Percentiles rank a stretch among this genome's conserved stretches.
Evolutionary conservation across 2,329 filamentous ascomycete species (phyloP).

Genomic region (Chaetothyriales sp.): DNA sequence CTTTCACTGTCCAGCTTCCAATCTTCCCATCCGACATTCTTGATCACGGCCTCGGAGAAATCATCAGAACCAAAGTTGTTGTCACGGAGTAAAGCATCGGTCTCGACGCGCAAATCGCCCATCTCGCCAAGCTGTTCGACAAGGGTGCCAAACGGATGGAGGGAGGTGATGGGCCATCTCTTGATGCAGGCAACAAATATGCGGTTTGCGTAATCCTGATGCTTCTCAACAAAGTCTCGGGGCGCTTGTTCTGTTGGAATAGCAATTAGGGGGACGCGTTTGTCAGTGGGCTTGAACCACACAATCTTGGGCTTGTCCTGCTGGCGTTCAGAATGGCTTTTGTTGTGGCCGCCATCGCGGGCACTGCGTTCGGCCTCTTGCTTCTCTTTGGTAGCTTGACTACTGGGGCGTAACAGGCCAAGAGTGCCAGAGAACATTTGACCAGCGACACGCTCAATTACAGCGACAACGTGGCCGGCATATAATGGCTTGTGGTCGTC

Average conservation of each 20-base stretch:
- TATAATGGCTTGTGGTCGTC: conserved; percentile 97
- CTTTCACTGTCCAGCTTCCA: conserved; percentile 79
- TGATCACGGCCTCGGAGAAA: conserved; percentile 89
- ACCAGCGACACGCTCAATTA: conserved; percentile 89
- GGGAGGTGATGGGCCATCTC: conserved; percentile 97
- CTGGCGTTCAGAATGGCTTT: conserved; percentile 62
- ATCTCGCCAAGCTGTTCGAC: conserved; percentile 95
- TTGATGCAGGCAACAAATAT: conserved; percentile 99
- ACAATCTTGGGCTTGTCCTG: conserved; percentile 99
- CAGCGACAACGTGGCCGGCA: conserved; percentile 89
- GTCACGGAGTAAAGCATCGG: conserved; percentile 86
- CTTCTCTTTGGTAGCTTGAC: conserved; percentile 98
- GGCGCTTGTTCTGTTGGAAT: conserved; percentile 97
- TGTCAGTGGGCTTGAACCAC: conserved; percentile 99
- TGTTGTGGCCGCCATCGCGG: conserved; percentile 67
- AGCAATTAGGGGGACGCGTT: conserved; percentile 92
- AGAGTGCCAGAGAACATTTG: conserved; percentile 99
- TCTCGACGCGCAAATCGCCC: conserved; percentile 95
- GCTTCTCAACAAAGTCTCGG: conserved; percentile 94
- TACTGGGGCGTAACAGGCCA: conserved; percentile 83
- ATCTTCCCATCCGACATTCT: conserved; percentile 80
- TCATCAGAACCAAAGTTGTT: conserved; percentile 98
- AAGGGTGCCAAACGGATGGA: conserved; percentile 93
- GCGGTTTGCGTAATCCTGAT: conserved; percentile 90
- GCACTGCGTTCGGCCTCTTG: conserved; percentile 92